Evolutionary conservation across 345 rosid species (phyloP).

Genomic region (Firmiana major): DNA sequence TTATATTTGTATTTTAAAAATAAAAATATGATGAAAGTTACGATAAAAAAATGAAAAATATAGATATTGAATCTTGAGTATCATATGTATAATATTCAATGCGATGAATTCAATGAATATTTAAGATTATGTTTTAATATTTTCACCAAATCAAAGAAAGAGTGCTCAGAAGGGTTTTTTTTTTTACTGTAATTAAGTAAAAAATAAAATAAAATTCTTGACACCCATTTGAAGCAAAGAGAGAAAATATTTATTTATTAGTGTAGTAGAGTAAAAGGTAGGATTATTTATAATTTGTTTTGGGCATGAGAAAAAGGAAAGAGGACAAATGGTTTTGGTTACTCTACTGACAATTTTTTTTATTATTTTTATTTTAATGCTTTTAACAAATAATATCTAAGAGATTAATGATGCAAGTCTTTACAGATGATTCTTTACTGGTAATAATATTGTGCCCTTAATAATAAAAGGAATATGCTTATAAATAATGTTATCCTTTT

Average conservation of each 20-base stretch:
- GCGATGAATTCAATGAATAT: no score
- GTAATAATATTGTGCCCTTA: no score
- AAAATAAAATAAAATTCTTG: neutral
- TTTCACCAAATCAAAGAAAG: neutral
- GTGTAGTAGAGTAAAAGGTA: neutral
- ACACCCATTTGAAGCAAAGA: neutral
- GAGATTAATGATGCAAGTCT: neutral
- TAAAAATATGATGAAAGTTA: no score
- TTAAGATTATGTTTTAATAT: neutral
- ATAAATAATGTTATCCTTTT: no score
- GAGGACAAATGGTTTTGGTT: neutral
- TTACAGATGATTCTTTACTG: no score
- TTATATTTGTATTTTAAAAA: no score
- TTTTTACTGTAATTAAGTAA: neutral
- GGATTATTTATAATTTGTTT: neutral
- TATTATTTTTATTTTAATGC: neutral
- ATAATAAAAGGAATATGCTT: no score
- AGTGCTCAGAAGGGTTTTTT: no score
- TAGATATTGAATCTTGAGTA: no score
- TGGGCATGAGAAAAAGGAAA: neutral
- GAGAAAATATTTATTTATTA: no score
- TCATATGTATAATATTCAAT: no score
- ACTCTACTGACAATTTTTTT: neutral
- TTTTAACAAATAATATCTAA: neutral
- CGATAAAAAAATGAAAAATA: no score